Percentiles rank a stretch among this genome's conserved stretches.
phyloP scores from a whole-genome alignment of 768 basidiomycete genomes.

The Trametes meyenii region DNA sequence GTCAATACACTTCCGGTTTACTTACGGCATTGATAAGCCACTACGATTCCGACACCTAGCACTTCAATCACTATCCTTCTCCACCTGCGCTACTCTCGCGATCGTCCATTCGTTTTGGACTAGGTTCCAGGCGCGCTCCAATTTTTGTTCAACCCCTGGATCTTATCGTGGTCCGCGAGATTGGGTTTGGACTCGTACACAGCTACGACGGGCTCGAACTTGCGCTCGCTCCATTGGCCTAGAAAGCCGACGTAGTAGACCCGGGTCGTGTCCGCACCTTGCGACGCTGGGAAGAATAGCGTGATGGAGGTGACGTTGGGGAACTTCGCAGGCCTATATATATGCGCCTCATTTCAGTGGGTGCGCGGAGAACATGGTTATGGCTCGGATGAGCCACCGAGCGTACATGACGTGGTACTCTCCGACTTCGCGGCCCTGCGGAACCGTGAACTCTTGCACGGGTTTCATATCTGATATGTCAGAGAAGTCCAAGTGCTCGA shows the following conservation, averaged over 20 bases:
- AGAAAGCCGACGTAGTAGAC: slow-evolving; percentile 87
- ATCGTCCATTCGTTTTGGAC: neutral
- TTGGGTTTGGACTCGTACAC: slow-evolving; percentile 91
- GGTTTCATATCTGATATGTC: slow-evolving; percentile 64
- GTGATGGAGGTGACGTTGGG: slow-evolving; percentile 81
- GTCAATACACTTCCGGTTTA: neutral
- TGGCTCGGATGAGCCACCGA: slow-evolving; percentile 2
- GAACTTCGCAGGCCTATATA: slow-evolving; percentile 79
- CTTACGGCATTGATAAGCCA: neutral
- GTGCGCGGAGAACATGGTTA: neutral
- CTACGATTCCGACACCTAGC: neutral
- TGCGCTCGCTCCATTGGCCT: slow-evolving; percentile 83
- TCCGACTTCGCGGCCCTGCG: slow-evolving; percentile 73
- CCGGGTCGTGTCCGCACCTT: slow-evolving; percentile 74
- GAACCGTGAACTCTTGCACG: slow-evolving; percentile 73
- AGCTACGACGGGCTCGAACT: slow-evolving; percentile 75
- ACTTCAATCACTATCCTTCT: too few relatives aligned
- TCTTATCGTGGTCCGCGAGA: slow-evolving; percentile 84
- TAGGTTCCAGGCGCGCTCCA: slow-evolving; percentile 33
- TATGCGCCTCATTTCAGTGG: neutral
- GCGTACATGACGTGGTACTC: slow-evolving; percentile 83
- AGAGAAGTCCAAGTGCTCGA: slow-evolving; percentile 79
- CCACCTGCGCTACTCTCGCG: neutral
- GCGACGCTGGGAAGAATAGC: slow-evolving; percentile 77
- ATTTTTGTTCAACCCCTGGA: slow-evolving; percentile 74